These are phyloP conservation scores for Phytophthora foliorum DNA, from an alignment of 352 stramenopile species.

Conservation along the genomic window DNA sequence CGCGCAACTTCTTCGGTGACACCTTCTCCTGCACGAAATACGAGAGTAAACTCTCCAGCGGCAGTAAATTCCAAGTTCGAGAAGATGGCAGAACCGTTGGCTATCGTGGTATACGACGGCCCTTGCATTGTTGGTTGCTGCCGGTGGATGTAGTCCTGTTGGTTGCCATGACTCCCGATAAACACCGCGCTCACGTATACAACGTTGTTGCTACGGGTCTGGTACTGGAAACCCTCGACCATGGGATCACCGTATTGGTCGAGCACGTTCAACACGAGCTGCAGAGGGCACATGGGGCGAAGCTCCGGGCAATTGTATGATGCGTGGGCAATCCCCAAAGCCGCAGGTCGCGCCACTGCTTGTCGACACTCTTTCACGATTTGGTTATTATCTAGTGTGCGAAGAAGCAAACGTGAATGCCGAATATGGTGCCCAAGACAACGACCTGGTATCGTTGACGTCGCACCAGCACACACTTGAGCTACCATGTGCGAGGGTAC, in stretches of 20 bases:
- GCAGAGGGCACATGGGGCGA: slow-evolving; percentile 50
- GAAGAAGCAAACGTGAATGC: slow-evolving; percentile 21
- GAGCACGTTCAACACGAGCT: slow-evolving; percentile 48
- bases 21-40: slow-evolving; percentile 32
- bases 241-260: slow-evolving; percentile 70
- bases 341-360: slow-evolving; percentile 31
- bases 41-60: slow-evolving; percentile 55
- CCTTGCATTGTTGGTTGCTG: slow-evolving; percentile 27
- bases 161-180: not conserved
- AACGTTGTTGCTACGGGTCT: not conserved
- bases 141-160: slow-evolving; percentile 3
- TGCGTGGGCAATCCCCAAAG: slow-evolving; percentile 56
- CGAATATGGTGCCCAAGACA: slow-evolving; percentile 55
- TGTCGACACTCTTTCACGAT: slow-evolving; percentile 47
- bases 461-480: slow-evolving; percentile 43
- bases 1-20: slow-evolving; percentile 49
- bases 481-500: slow-evolving; percentile 45
- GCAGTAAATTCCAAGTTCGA: slow-evolving; percentile 47
- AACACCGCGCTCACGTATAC: slow-evolving; percentile 35
- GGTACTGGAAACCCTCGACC: slow-evolving; percentile 15
- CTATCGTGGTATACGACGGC: slow-evolving; percentile 26
- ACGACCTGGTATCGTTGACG: slow-evolving; percentile 47
- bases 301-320: slow-evolving; percentile 60
- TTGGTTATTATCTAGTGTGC: slow-evolving; percentile 14
- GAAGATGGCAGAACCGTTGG: slow-evolving; percentile 55